These are phyloP conservation scores for Apiospora hydei DNA, from an alignment of 2,329 filamentous ascomycete species.

Conservation along the genomic window DNA sequence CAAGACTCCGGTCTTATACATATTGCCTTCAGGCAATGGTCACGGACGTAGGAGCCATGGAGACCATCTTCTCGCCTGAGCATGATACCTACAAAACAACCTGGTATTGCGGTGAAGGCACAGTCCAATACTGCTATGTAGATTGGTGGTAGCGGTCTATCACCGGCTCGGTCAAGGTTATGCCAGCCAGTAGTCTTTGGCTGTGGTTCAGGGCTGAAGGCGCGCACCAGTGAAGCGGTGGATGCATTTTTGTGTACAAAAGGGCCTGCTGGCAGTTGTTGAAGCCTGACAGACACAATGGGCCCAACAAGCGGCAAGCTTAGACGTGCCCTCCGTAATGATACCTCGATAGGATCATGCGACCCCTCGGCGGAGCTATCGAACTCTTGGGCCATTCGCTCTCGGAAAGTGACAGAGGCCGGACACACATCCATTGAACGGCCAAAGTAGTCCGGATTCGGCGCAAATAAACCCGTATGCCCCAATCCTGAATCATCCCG, in stretches of 20 bases:
- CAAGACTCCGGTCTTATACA: not conserved
- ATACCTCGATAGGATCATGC: not conserved
- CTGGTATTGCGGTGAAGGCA: not conserved
- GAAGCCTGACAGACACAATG: not conserved
- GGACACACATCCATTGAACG: not conserved
- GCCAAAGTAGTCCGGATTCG: not conserved
- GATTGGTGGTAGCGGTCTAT: not conserved
- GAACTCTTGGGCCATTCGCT: not conserved
- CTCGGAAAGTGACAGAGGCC: not conserved
- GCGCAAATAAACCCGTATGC: not conserved
- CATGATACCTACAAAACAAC: not conserved
- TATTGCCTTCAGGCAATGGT: not conserved
- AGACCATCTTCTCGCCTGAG: not conserved
- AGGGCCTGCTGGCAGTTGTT: not conserved
- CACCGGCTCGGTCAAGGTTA: not conserved
- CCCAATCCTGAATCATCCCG: not conserved
- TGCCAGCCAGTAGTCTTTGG: not conserved
- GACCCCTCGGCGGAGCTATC: too few relatives aligned
- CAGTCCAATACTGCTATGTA: not conserved
- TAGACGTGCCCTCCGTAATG: not conserved
- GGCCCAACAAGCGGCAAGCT: not conserved
- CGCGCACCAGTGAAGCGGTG: not conserved
- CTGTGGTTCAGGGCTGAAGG: not conserved
- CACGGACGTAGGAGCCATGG: not conserved
- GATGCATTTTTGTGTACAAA: not conserved